Conservation (phyloP, 768 basidiomycete genomes). For the Serendipita indica region DNA sequence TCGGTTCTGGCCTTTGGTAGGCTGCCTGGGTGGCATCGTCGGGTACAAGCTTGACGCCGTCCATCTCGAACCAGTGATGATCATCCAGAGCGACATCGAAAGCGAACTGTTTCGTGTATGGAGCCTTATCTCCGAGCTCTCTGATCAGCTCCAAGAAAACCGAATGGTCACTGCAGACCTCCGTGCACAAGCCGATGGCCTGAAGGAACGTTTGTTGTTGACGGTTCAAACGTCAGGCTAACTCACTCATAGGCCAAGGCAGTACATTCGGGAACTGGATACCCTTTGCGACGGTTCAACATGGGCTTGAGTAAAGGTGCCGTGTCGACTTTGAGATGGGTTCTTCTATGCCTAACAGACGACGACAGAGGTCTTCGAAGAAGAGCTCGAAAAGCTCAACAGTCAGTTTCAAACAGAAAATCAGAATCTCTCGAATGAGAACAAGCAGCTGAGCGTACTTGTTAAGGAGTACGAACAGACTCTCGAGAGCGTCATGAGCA, state of each 20-base stretch:
- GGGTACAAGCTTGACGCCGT: neutral
- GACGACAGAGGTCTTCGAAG: conserved; percentile 64
- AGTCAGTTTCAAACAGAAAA: conserved; percentile 66
- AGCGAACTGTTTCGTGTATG: conserved; percentile 23
- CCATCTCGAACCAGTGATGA: neutral
- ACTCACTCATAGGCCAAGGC: conserved; percentile 51
- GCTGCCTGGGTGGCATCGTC: conserved; percentile 1
- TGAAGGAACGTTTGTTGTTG: conserved; percentile 49
- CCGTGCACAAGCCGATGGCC: conserved; percentile 54
- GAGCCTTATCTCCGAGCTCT: conserved; percentile 55
- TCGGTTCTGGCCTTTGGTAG: neutral
- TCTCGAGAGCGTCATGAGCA: conserved; percentile 83
- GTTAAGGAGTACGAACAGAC: conserved; percentile 97
- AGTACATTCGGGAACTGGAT: conserved; percentile 79
- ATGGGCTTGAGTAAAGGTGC: conserved; percentile 73
- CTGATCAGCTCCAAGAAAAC: conserved; percentile 72
- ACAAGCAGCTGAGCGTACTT: conserved; percentile 80
- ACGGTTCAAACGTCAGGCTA: neutral
- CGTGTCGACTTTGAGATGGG: neutral
- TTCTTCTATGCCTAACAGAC: neutral
- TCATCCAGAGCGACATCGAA: neutral
- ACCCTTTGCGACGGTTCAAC: conserved; percentile 44
- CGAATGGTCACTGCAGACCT: conserved; percentile 53
- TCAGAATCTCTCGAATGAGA: conserved; percentile 73
- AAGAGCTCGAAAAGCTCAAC: conserved; percentile 84